Conservation (phyloP, 31 red algal genomes). For the Endocladia muricata region DNA sequence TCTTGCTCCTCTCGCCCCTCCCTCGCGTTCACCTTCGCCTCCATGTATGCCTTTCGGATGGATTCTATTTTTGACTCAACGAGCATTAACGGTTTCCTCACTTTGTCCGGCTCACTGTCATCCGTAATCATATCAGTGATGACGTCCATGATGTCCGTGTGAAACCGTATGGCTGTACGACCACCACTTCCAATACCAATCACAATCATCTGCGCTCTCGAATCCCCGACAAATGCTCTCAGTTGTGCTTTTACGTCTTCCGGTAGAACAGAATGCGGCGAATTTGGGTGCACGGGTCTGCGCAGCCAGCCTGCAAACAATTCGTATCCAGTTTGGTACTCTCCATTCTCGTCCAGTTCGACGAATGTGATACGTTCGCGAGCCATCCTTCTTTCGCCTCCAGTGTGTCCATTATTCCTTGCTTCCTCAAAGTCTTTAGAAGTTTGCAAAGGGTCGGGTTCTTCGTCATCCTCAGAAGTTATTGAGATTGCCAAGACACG, state of each 20-base stretch:
- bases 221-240: constrained; percentile 39
- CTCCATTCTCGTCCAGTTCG: constrained; percentile 63
- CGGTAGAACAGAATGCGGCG: constrained; percentile 8
- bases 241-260: constrained; percentile 43
- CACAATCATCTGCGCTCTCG: constrained; percentile 56
- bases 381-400: constrained; percentile 25
- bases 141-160: constrained; percentile 45
- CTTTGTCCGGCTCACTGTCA: constrained; percentile 9
- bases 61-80: neutral
- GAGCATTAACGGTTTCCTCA: constrained; percentile 21
- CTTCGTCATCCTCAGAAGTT: constrained; percentile 71
- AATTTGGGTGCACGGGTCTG: constrained; percentile 29
- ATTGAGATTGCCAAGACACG: constrained; percentile 60
- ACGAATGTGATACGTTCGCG: constrained; percentile 64
- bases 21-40: neutral
- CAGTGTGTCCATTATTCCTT: constrained; percentile 18
- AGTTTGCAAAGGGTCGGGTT: constrained; percentile 46
- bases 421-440: constrained; percentile 45
- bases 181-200: constrained; percentile 83
- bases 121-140: constrained; percentile 32
- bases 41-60: neutral
- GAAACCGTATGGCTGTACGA: constrained; percentile 50
- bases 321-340: constrained; percentile 63
- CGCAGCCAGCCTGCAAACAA: constrained; percentile 63
- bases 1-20: constrained; percentile 2